These are phyloP conservation scores for Dunaliella sp. DNA, from an alignment of 139 green algal genomes.

Conservation along the genomic window DNA sequence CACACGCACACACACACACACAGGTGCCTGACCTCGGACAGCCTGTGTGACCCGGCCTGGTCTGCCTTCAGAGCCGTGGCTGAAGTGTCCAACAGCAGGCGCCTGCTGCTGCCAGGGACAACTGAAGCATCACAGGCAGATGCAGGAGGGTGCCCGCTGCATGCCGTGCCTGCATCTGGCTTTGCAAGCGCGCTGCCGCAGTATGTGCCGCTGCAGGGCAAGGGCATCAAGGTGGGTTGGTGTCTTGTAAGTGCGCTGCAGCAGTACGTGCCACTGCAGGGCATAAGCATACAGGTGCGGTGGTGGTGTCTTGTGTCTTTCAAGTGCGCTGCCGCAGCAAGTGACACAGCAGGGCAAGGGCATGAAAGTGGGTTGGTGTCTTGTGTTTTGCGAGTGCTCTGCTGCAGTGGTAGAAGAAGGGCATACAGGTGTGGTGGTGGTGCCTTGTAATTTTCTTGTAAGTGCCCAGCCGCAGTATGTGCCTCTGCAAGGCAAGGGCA, in stretches of 20 bases:
- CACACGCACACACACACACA: background rate
- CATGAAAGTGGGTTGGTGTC: background rate
- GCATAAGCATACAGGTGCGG: too few species aligned
- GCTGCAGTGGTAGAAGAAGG: too few species aligned
- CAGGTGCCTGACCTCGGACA: background rate
- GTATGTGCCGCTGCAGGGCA: background rate
- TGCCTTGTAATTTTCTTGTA: too few species aligned
- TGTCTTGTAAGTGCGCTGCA: too few species aligned
- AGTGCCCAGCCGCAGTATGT: background rate
- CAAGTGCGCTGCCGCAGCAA: background rate
- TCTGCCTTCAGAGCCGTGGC: background rate
- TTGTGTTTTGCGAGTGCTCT: too few species aligned
- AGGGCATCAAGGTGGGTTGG: background rate
- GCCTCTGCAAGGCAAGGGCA: background rate
- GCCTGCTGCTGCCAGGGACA: background rate
- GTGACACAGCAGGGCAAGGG: background rate
- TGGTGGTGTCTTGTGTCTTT: too few species aligned
- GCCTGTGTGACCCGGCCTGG: background rate
- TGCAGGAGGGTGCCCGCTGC: background rate
- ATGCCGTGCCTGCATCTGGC: background rate
- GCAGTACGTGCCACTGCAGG: too few species aligned
- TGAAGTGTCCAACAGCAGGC: background rate
- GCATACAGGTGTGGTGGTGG: too few species aligned
- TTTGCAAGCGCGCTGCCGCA: background rate
- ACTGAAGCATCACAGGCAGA: background rate